Conservation (phyloP, 306 rosid species). For the Castanopsis chinensis region DNA sequence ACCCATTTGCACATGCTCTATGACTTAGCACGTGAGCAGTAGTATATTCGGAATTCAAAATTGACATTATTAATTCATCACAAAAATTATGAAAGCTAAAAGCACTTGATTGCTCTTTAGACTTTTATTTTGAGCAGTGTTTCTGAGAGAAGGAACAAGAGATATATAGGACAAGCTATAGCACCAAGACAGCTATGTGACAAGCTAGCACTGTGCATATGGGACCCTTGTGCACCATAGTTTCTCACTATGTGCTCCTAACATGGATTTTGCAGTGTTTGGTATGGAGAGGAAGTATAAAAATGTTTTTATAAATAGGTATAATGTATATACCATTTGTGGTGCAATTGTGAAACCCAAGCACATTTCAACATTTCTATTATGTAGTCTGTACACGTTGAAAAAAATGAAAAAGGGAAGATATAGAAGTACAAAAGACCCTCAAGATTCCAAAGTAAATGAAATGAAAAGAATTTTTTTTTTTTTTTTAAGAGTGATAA, state of each 20-base stretch:
- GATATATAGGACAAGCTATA: slow-evolving; percentile 14
- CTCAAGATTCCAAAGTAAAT: slow-evolving; percentile 29
- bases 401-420: slow-evolving; percentile 12
- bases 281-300: slow-evolving; percentile 19
- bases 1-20: slow-evolving; percentile 43
- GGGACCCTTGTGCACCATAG: slow-evolving; percentile 64
- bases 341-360: slow-evolving; percentile 27
- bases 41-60: slow-evolving; percentile 1
- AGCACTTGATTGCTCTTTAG: background rate
- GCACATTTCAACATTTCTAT: slow-evolving; percentile 43
- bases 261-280: slow-evolving; percentile 42
- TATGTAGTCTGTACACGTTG: slow-evolving; percentile 54
- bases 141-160: slow-evolving; percentile 32
- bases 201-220: slow-evolving; percentile 41
- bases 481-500: slow-evolving; percentile 24
- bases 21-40: slow-evolving; percentile 19
- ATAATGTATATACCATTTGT: slow-evolving; percentile 10
- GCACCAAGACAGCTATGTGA: slow-evolving; percentile 53
- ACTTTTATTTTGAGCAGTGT: background rate
- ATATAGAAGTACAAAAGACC: background rate
- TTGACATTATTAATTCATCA: background rate
- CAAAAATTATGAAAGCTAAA: background rate
- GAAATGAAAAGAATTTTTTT: slow-evolving; percentile 32
- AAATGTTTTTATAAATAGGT: background rate
- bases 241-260: slow-evolving; percentile 65